Evolutionary conservation across 176 grass and related monocot species (phyloP), one percentile per base, ranked within the genome.

Genomic region (Oryza rufipogon): DNA sequence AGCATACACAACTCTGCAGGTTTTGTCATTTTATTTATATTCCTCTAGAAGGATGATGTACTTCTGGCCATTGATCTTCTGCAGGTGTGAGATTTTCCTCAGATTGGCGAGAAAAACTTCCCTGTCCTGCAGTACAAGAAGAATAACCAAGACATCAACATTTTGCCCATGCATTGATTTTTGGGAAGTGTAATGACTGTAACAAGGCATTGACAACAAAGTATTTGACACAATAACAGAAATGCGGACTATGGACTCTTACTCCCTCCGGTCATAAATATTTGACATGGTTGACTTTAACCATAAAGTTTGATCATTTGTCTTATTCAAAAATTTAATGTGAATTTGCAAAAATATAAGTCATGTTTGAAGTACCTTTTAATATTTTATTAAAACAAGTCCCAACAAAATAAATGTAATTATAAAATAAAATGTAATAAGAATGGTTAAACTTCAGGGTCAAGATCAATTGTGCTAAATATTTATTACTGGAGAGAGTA

Each of bases 51-150:
- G 89, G 49, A 82, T 9, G 22, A 94, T 19, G 17, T 87, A 76
- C 23, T 11, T 77, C 34, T 10, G 6, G 6, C 67, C 66, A 16
- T 82, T 78, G 33, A 45, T 88, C 93, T 90, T 86, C 23, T 22
- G 39, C 48, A 85, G 66, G 17, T 45, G 72, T 2, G 82, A 70
- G 71, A 92, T 84, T 80, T 78, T 95, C 69, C 9, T 90, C 36
- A 90, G 19, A 38, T 76, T 74, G 1, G 63, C 75, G 25, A 36
- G 1, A 86, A 95, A 92, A 56, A 32, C 75, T 73, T 32, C 52
- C 87, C 88, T 90, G 45, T 90, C 93, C 90, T 95, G 82, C 70
- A 88, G 39, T n/a, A 86, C 0, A 38, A 38, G 32, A 20, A 85
- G 76, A 79, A 39, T 44, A 75, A 58, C 68, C 76, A 75, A 91